phyloP scores from a whole-genome alignment of 2,329 filamentous ascomycete species.

The Alternaria metachromatica region DNA sequence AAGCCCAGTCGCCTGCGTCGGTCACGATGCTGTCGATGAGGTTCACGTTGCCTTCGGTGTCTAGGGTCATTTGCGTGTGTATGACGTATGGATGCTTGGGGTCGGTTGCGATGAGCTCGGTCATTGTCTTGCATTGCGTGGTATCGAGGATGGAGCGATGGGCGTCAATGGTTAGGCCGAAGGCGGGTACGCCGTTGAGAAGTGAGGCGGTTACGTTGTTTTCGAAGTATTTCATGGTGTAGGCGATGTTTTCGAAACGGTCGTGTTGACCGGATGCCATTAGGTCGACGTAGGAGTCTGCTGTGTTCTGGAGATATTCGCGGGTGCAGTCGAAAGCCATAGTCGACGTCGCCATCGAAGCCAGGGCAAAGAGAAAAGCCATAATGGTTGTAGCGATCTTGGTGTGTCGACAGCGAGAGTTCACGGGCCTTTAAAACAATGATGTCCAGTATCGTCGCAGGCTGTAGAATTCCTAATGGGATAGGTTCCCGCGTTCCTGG shows the following conservation, averaged over 20 bases:
- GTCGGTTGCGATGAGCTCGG: constrained; percentile 30
- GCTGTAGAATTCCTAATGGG: neutral
- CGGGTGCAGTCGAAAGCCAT: constrained; percentile 18
- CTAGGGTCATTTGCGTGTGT: constrained; percentile 30
- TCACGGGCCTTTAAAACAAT: too few species aligned
- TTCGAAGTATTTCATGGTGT: constrained; percentile 28
- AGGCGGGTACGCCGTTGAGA: constrained; percentile 21
- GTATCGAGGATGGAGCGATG: constrained; percentile 29
- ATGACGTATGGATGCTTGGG: constrained; percentile 33
- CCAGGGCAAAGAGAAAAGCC: neutral
- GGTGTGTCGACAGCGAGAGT: neutral
- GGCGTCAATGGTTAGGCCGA: constrained; percentile 23
- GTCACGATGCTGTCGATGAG: constrained; percentile 35
- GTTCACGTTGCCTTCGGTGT: constrained; percentile 13
- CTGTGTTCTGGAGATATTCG: constrained; percentile 7
- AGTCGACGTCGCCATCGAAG: neutral
- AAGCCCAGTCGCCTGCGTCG: constrained; percentile 36
- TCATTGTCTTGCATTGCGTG: constrained; percentile 33
- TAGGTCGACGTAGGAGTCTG: constrained; percentile 11
- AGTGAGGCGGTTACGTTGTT: constrained; percentile 22
- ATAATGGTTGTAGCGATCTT: neutral
- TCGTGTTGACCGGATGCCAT: constrained; percentile 25
- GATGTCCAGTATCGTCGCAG: neutral
- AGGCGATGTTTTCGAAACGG: constrained; percentile 22
- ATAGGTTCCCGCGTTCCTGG: neutral